phyloP scores from a whole-genome alignment of 768 basidiomycete genomes.

The Leccinum rimulosum region DNA sequence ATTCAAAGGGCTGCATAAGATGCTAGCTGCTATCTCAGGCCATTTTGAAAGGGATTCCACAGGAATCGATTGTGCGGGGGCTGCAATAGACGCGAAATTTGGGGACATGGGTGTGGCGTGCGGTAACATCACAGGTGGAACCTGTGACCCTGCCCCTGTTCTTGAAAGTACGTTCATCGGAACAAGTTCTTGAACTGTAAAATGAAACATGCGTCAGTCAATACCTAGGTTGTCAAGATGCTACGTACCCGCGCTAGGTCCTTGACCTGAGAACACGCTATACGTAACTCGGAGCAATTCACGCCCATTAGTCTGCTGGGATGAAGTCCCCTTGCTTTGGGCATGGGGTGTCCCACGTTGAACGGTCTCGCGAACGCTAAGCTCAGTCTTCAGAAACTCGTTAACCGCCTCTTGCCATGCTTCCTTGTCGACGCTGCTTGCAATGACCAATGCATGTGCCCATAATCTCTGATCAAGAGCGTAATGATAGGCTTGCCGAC shows the following conservation, averaged over 20 bases:
- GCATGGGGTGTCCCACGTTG: slow-evolving; percentile 12
- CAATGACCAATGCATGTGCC: slow-evolving; percentile 94
- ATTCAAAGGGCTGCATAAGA: slow-evolving; percentile 67
- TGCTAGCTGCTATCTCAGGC: slow-evolving; percentile 84
- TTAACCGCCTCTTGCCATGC: slow-evolving; percentile 89
- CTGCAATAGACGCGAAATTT: slow-evolving; percentile 49
- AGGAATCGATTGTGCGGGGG: slow-evolving; percentile 48
- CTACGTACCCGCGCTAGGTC: slow-evolving; percentile 62
- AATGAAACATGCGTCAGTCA: slow-evolving; percentile 2
- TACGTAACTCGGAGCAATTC: slow-evolving; percentile 81
- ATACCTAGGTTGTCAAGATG: not conserved
- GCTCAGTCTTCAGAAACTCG: slow-evolving; percentile 79
- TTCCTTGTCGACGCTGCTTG: slow-evolving; percentile 90
- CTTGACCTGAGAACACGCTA: slow-evolving; percentile 81
- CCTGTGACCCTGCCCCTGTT: slow-evolving; percentile 37
- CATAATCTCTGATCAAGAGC: slow-evolving; percentile 88
- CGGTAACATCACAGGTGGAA: slow-evolving; percentile 31
- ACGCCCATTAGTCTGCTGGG: slow-evolving; percentile 44
- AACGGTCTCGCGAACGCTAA: slow-evolving; percentile 43
- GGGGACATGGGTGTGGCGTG: slow-evolving; percentile 61
- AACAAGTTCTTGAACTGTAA: slow-evolving; percentile 69
- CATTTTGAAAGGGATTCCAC: slow-evolving; percentile 68
- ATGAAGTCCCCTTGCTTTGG: slow-evolving; percentile 20
- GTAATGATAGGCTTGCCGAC: slow-evolving; percentile 81
- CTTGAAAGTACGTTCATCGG: slow-evolving; percentile 54